phyloP scores from a whole-genome alignment of 2,329 filamentous ascomycete species.

The Ophioceras dolichostomum region DNA sequence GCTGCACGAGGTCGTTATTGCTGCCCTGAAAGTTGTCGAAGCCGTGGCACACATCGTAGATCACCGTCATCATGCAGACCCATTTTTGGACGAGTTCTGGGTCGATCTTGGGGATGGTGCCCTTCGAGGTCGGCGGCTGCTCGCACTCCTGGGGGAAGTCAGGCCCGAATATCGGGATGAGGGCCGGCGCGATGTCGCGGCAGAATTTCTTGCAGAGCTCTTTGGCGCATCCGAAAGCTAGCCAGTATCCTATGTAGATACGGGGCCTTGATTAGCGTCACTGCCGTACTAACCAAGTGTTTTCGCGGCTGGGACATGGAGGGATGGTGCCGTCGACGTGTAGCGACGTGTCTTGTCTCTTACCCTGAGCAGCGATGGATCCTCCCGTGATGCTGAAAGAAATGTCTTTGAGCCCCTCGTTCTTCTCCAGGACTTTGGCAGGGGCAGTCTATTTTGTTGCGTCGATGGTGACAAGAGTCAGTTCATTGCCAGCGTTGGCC shows the following conservation, averaged over 20 bases:
- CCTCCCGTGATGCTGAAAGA: conserved; percentile 93
- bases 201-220: conserved; percentile 88
- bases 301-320: too few relatives aligned
- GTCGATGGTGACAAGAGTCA: too few relatives aligned
- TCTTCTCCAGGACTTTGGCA: conserved; percentile 67
- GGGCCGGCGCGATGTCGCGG: conserved; percentile 65
- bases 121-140: too few relatives aligned
- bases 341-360: conserved; percentile 10
- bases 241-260: conserved; percentile 75
- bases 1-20: conserved; percentile 14
- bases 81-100: too few relatives aligned
- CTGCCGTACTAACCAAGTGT: too few relatives aligned
- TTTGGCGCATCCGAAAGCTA: conserved; percentile 77
- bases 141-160: conserved; percentile 65
- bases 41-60: too few relatives aligned
- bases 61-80: too few relatives aligned
- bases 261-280: conserved; percentile 5
- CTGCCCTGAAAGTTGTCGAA: conserved; percentile 23
- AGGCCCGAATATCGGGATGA: conserved; percentile 84
- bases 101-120: too few relatives aligned
- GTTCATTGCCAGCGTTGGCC: not conserved
- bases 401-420: conserved; percentile 76
- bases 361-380: conserved; percentile 80
- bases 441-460: conserved; percentile 60
- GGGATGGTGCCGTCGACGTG: too few relatives aligned